Evolutionary conservation across 2,329 filamentous ascomycete genomes (phyloP).

Genomic region (Penicillium freii): DNA sequence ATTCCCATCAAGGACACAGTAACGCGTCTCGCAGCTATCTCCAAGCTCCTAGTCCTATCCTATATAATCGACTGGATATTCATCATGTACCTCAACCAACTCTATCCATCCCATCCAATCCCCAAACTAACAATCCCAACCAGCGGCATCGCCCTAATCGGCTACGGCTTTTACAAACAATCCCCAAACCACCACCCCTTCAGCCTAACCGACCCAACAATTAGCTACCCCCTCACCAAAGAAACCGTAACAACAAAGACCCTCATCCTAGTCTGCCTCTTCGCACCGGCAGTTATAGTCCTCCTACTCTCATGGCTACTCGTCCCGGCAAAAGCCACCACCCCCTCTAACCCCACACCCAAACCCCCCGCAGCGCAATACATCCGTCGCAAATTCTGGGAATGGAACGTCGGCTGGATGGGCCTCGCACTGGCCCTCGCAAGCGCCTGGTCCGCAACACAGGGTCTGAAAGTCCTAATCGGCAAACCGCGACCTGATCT

Average conservation of each 20-base stretch:
- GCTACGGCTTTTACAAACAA: slow-evolving; percentile 58
- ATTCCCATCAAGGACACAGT: slow-evolving; percentile 1
- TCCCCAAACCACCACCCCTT: slow-evolving; percentile 69
- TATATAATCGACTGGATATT: slow-evolving; percentile 75
- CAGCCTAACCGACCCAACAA: slow-evolving; percentile 68
- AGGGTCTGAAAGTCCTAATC: slow-evolving; percentile 75
- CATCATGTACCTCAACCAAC: slow-evolving; percentile 47
- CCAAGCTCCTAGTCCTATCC: slow-evolving; percentile 58
- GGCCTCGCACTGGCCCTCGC: slow-evolving; percentile 73
- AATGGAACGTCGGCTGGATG: slow-evolving; percentile 81
- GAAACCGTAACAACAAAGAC: slow-evolving; percentile 71
- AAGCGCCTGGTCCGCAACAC: slow-evolving; percentile 74
- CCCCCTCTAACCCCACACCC: background rate
- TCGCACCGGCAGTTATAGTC: slow-evolving; percentile 67
- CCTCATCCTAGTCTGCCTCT: slow-evolving; percentile 62
- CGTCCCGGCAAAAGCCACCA: slow-evolving; percentile 67
- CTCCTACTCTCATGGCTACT: slow-evolving; percentile 65
- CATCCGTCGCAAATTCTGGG: slow-evolving; percentile 84
- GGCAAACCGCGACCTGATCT: slow-evolving; percentile 65
- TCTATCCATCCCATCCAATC: background rate
- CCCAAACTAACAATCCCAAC: background rate
- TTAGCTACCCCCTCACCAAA: slow-evolving; percentile 72
- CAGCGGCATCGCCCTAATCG: slow-evolving; percentile 58
- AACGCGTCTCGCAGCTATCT: slow-evolving; percentile 25
- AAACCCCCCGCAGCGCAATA: slow-evolving; percentile 59